These are phyloP conservation scores for Acacia concinna DNA, from an alignment of 331 rosid genomes.

Conservation along the genomic window DNA sequence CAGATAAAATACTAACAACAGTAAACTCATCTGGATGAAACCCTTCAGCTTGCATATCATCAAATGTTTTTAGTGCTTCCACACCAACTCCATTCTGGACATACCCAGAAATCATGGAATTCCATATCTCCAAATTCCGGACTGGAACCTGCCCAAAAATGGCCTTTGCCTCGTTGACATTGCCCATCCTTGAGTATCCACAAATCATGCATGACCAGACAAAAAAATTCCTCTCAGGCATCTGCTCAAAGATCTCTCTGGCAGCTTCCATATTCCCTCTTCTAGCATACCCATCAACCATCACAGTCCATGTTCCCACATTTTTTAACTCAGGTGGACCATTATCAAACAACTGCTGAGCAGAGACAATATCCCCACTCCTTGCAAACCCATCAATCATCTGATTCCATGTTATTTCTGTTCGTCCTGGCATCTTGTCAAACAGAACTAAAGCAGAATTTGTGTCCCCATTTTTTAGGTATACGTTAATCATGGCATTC, in stretches of 20 bases:
- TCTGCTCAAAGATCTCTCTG: constrained; percentile 55
- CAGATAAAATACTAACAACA: constrained; percentile 60
- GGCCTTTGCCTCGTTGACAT: constrained; percentile 46
- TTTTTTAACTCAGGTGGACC: constrained; percentile 53
- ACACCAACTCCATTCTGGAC: constrained; percentile 59
- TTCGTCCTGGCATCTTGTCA: constrained; percentile 47
- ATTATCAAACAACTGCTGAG: constrained; percentile 55
- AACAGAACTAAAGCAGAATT: constrained; percentile 46
- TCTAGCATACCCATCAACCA: constrained; percentile 70
- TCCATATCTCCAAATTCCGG: constrained; percentile 70
- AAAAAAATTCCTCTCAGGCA: constrained; percentile 60
- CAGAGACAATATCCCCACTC: constrained; percentile 47
- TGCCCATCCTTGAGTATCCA: constrained; percentile 66
- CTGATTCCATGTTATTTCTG: constrained; percentile 59
- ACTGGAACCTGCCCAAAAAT: constrained; percentile 43
- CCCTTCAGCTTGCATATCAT: constrained; percentile 50
- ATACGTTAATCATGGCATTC: constrained; percentile 69
- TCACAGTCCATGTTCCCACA: constrained; percentile 72
- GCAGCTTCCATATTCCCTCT: constrained; percentile 71
- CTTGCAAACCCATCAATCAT: constrained; percentile 69
- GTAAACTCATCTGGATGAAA: constrained; percentile 57
- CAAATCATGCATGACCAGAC: constrained; percentile 72
- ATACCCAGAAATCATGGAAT: constrained; percentile 70
- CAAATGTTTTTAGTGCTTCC: constrained; percentile 57
- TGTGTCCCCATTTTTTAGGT: constrained; percentile 49